phyloP scores from a whole-genome alignment of 2,329 filamentous ascomycete species.

The Cryphonectria parasitica region DNA sequence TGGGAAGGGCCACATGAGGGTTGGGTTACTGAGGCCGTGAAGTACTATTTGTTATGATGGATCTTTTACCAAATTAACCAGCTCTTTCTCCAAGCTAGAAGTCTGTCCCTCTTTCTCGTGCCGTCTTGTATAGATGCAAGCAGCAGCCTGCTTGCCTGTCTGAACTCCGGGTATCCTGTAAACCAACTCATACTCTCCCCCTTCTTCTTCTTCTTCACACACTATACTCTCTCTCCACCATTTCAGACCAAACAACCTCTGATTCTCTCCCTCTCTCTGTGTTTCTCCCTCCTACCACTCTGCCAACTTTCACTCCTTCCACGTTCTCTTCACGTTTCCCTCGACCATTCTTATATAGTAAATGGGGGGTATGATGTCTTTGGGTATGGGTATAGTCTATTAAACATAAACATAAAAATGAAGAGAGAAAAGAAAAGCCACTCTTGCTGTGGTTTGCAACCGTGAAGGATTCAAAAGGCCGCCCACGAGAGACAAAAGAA shows the following conservation, averaged over 20 bases:
- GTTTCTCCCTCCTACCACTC: not conserved
- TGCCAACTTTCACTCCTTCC: not conserved
- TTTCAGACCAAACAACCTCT: not conserved
- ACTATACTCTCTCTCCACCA: not conserved
- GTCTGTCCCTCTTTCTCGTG: not conserved
- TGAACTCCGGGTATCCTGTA: conserved; percentile 2
- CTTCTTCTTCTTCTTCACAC: too few relatives aligned
- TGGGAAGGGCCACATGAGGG: conserved; percentile 58
- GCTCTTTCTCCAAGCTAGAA: not conserved
- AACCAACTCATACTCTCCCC: not conserved
- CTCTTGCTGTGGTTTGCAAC: not conserved
- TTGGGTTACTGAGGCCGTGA: conserved; percentile 41
- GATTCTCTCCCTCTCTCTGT: not conserved
- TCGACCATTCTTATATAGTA: conserved; percentile 15
- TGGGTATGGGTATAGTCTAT: conserved; percentile 31
- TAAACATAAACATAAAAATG: conserved; percentile 9
- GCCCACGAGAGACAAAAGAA: conserved; percentile 19
- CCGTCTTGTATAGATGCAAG: not conserved
- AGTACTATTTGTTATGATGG: not conserved
- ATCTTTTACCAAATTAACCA: not conserved
- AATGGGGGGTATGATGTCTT: conserved; percentile 9
- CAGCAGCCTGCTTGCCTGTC: not conserved
- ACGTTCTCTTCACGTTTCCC: not conserved
- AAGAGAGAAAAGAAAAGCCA: not conserved
- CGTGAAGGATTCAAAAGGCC: conserved; percentile 3